Percentiles rank a stretch among this genome's conserved stretches.
These are phyloP conservation scores for Solanum commersonii DNA, from an alignment of 257 asterid species.

Conservation along the genomic window DNA sequence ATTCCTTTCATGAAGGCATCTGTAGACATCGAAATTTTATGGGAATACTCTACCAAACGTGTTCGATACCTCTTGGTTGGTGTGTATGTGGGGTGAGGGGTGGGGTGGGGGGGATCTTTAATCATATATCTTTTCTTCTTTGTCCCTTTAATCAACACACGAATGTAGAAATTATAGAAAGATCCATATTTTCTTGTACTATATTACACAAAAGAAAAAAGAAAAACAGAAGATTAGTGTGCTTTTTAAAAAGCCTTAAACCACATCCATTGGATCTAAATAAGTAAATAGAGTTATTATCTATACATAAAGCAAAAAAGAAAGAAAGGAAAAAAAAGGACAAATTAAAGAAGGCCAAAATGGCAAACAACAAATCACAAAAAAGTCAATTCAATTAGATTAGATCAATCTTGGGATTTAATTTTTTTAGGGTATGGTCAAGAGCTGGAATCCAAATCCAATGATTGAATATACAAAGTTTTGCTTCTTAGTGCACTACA, in stretches of 20 bases:
- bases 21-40: too few relatives aligned
- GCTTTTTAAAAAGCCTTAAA: background rate
- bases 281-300: background rate
- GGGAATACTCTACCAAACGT: too few relatives aligned
- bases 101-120: background rate
- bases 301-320: background rate
- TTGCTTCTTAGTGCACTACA: constrained; percentile 29
- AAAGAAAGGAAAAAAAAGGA: constrained; percentile 1
- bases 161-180: background rate
- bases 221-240: background rate
- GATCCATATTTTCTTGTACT: background rate
- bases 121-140: background rate
- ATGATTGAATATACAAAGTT: constrained; percentile 47
- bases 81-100: background rate
- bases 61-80: background rate
- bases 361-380: constrained; percentile 76
- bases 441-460: constrained; percentile 49
- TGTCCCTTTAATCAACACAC: background rate
- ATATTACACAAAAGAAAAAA: background rate
- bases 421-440: constrained; percentile 39
- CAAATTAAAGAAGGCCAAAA: constrained; percentile 26
- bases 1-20: too few relatives aligned
- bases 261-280: constrained; percentile 5
- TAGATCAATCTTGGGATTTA: constrained; percentile 33
- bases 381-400: constrained; percentile 43